phyloP scores from a whole-genome alignment of 805 yeast species.

The Metschnikowia lunata region DNA sequence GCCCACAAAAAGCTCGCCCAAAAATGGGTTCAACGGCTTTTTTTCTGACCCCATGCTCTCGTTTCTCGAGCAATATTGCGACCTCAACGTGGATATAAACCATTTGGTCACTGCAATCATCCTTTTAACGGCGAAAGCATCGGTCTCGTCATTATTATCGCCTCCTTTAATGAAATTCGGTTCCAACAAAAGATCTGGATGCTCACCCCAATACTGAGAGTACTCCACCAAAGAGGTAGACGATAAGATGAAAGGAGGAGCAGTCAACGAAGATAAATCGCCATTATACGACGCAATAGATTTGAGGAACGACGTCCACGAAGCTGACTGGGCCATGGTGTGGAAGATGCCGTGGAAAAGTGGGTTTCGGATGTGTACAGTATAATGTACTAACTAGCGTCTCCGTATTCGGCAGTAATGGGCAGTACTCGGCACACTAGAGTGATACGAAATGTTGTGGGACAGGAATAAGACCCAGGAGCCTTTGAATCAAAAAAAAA shows the following conservation, averaged over 20 bases:
- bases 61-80: conserved; percentile 90
- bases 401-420: too few species aligned
- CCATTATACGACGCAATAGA: conserved; percentile 91
- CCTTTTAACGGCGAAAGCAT: conserved; percentile 53
- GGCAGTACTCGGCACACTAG: too few species aligned
- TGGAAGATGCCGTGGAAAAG: neutral
- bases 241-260: conserved; percentile 94
- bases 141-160: conserved; percentile 30
- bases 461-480: too few species aligned
- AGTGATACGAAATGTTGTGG: too few species aligned
- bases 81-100: conserved; percentile 87
- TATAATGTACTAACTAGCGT: too few species aligned
- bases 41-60: conserved; percentile 94
- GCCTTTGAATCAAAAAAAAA: too few species aligned
- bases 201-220: conserved; percentile 95
- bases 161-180: conserved; percentile 55
- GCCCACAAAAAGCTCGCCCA: conserved; percentile 92
- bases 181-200: conserved; percentile 74
- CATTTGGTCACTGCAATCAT: conserved; percentile 80
- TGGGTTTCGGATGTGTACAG: neutral
- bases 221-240: conserved; percentile 87
- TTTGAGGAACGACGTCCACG: conserved; percentile 92
- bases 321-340: conserved; percentile 27
- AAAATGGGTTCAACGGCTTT: conserved; percentile 93
- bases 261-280: conserved; percentile 88